Evolutionary conservation across 345 rosid genomes (phyloP).

Genomic region (Brassica incana): DNA sequence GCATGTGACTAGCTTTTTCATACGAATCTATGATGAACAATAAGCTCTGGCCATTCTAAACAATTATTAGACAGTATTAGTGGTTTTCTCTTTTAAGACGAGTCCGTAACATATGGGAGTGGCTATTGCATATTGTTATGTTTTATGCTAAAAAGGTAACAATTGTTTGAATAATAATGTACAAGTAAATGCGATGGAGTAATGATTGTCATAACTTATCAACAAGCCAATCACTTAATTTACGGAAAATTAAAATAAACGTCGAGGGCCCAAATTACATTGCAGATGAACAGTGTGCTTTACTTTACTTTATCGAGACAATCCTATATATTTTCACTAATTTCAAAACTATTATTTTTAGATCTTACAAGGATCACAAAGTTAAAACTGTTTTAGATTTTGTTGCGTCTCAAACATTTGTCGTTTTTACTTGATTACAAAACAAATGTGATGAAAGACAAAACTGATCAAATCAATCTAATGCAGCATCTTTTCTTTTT

Average conservation of each 20-base stretch:
- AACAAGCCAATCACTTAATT: constrained; percentile 32
- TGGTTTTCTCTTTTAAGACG: constrained; percentile 16
- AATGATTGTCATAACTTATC: constrained; percentile 31
- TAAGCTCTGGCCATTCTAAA: constrained; percentile 30
- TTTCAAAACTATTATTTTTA: neutral
- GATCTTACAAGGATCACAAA: neutral
- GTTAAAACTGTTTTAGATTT: neutral
- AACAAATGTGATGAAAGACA: constrained; percentile 11
- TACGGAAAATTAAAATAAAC: constrained; percentile 23
- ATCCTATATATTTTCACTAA: neutral
- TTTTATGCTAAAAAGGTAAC: constrained; percentile 20
- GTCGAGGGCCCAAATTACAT: constrained; percentile 30
- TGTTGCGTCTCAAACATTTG: neutral
- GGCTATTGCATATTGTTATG: constrained; percentile 19
- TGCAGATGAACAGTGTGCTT: constrained; percentile 13
- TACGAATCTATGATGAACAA: constrained; percentile 28
- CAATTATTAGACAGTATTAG: constrained; percentile 7
- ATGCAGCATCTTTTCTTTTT: constrained; percentile 7
- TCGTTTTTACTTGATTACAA: neutral
- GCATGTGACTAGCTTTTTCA: constrained; percentile 38
- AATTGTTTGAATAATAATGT: constrained; percentile 27
- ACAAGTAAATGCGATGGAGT: constrained; percentile 21
- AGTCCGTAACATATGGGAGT: constrained; percentile 20
- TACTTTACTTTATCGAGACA: constrained; percentile 26
- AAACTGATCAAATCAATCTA: constrained; percentile 22